A percentile compares a stretch with the other conserved stretches of the same genome.
These are phyloP conservation scores for Suhomyces chickasaworum DNA, from an alignment of 1,139 yeast genomes.

Conservation along the genomic window DNA sequence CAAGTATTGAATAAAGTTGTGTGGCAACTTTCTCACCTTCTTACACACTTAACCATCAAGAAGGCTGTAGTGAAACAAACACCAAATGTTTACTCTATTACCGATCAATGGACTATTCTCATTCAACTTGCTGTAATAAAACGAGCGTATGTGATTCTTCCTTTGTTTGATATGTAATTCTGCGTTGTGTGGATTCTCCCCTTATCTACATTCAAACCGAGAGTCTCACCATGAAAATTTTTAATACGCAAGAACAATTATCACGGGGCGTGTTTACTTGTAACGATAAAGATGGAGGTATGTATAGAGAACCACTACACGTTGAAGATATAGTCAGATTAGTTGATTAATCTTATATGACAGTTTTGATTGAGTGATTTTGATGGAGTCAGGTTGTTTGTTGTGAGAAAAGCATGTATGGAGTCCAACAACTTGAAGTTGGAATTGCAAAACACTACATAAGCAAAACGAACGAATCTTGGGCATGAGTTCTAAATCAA, in stretches of 20 bases:
- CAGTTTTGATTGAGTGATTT: not conserved
- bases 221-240: conserved; percentile 12
- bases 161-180: too few species aligned
- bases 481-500: not conserved
- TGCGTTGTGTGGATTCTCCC: not conserved
- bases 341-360: not conserved
- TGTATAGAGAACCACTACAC: conserved; percentile 1
- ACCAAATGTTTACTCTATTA: too few species aligned
- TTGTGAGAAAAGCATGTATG: not conserved
- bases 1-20: too few species aligned
- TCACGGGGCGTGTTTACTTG: conserved; percentile 10
- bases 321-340: not conserved
- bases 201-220: not conserved
- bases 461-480: not conserved
- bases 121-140: too few species aligned
- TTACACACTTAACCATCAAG: too few species aligned
- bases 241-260: conserved; percentile 11
- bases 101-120: too few species aligned
- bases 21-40: too few species aligned
- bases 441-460: not conserved
- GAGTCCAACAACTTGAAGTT: not conserved
- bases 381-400: not conserved
- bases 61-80: too few species aligned
- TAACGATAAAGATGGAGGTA: conserved; percentile 13
- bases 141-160: too few species aligned